phyloP scores from a whole-genome alignment of 106 monocot genomes.

The Posidonia australis region DNA sequence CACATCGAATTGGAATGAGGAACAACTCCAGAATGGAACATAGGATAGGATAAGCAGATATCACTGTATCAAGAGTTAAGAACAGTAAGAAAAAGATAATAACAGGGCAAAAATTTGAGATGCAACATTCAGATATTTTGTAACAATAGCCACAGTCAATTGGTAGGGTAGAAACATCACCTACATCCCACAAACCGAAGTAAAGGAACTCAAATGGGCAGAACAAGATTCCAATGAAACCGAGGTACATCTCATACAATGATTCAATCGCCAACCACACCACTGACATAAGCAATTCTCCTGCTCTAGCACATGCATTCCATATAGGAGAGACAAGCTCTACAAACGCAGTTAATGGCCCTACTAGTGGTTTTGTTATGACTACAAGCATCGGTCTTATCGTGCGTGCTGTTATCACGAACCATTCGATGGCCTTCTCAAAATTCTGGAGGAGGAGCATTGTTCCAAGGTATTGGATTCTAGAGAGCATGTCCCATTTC shows the following conservation, averaged over 20 bases:
- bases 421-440: constrained; percentile 27
- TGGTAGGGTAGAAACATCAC: constrained; percentile 12
- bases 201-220: constrained; percentile 31
- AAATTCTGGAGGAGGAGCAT: constrained; percentile 64
- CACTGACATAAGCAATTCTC: constrained; percentile 15
- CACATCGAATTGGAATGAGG: constrained; percentile 8
- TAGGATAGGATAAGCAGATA: constrained; percentile 13
- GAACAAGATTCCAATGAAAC: constrained; percentile 18
- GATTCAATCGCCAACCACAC: constrained; percentile 12
- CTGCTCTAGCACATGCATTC: constrained; percentile 18
- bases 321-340: constrained; percentile 29
- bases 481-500: constrained; percentile 52
- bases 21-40: constrained; percentile 15
- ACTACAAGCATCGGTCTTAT: constrained; percentile 8
- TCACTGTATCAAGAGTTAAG: constrained; percentile 16
- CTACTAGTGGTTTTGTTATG: constrained; percentile 21
- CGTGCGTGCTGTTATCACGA: constrained; percentile 20
- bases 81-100: not conserved
- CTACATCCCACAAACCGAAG: constrained; percentile 13
- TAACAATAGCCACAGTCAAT: no score
- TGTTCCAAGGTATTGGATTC: constrained; percentile 61
- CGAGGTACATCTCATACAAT: constrained; percentile 11
- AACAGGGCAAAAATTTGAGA: no score
- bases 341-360: constrained; percentile 14
- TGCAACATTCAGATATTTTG: no score